phyloP scores from a whole-genome alignment of 306 rosid species.

The Cicer arietinum region DNA sequence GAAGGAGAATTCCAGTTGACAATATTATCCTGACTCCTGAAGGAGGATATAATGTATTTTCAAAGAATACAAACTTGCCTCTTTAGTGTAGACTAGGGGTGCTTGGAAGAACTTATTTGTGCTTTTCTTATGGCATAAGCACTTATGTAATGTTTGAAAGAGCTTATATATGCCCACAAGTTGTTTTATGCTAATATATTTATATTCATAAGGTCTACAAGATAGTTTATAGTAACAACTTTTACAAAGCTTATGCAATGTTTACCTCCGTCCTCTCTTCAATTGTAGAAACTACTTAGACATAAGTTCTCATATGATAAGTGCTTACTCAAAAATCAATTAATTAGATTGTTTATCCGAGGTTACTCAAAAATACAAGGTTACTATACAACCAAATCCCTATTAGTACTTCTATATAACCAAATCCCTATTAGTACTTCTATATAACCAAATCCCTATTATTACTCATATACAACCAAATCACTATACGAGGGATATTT shows the following conservation, averaged over 20 bases:
- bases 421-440: no score
- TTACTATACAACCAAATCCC: no score
- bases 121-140: neutral
- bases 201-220: neutral
- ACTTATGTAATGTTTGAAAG: neutral
- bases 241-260: neutral
- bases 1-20: constrained; percentile 1
- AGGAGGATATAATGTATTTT: constrained; percentile 9
- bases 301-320: neutral
- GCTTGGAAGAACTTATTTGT: constrained; percentile 11
- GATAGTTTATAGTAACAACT: constrained; percentile 1
- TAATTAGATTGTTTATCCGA: neutral
- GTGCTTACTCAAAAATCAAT: neutral
- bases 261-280: constrained; percentile 4
- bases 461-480: no score
- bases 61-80: neutral
- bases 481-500: no score
- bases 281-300: neutral
- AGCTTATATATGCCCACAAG: neutral
- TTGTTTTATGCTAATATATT: neutral
- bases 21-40: neutral
- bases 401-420: no score
- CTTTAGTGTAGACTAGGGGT: neutral
- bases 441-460: no score
- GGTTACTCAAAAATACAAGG: no score